Conservation (phyloP, 148 eudicot species). For the Selenicereus undatus region DNA sequence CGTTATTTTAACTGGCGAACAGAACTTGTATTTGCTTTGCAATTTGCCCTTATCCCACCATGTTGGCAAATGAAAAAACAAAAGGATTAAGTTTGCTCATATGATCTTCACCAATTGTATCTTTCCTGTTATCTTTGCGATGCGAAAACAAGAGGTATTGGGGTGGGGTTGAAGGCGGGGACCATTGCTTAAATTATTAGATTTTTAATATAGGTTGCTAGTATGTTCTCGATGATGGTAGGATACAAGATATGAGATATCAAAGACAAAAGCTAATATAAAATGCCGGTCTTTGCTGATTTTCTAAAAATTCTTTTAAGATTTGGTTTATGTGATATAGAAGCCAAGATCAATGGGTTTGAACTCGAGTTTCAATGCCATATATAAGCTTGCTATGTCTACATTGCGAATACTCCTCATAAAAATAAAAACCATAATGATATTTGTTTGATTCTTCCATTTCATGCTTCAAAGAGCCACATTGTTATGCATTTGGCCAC, state of each 20-base stretch:
- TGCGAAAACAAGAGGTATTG: background rate
- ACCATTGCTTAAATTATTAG: background rate
- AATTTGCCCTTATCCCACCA: background rate
- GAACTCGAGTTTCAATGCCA: background rate
- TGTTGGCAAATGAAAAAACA: background rate
- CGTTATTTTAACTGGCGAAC: background rate
- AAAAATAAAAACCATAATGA: background rate
- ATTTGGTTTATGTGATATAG: background rate
- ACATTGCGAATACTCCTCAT: too few relatives aligned
- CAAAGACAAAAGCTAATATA: background rate
- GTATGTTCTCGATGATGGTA: background rate
- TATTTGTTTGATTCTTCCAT: background rate
- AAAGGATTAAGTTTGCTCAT: background rate
- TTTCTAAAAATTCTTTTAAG: background rate
- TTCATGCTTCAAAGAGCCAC: background rate
- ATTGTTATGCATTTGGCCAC: background rate
- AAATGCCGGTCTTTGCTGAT: background rate
- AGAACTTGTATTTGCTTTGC: background rate
- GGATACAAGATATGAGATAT: background rate
- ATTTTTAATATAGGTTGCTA: background rate
- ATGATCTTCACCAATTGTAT: background rate
- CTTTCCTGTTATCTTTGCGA: background rate
- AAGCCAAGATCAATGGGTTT: background rate
- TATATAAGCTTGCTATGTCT: background rate
- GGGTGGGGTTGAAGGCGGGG: background rate